phyloP scores from a whole-genome alignment of 306 rosid species.

The Gleditsia sinensis region DNA sequence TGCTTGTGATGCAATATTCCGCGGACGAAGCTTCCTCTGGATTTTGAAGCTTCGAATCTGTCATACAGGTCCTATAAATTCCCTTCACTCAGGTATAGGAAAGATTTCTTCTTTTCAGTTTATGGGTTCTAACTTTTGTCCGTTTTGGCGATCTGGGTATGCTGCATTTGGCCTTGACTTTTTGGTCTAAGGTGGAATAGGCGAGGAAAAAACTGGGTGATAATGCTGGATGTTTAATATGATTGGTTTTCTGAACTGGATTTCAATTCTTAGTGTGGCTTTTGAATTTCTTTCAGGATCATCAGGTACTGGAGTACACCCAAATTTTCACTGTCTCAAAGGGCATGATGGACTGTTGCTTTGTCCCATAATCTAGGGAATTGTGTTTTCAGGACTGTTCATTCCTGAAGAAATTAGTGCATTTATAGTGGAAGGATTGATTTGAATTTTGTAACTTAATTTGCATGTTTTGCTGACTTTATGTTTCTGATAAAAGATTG shows the following conservation, averaged over 20 bases:
- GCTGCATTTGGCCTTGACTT: conserved; percentile 26
- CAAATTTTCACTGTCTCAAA: background rate
- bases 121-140: conserved; percentile 23
- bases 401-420: background rate
- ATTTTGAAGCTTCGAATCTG: background rate
- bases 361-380: background rate
- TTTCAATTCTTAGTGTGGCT: background rate
- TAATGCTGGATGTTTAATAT: conserved; percentile 26
- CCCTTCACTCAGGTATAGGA: conserved; percentile 14
- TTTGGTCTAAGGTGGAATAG: background rate
- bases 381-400: conserved; percentile 17
- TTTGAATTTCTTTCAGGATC: background rate
- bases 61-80: background rate
- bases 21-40: background rate
- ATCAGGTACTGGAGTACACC: background rate
- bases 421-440: background rate
- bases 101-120: conserved; percentile 16
- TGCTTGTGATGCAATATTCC: conserved; percentile 32
- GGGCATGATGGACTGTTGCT: background rate
- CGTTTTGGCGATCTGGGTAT: conserved; percentile 40
- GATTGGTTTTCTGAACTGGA: conserved; percentile 33
- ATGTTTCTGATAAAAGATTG: background rate
- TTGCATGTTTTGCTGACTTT: background rate
- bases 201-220: background rate
- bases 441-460: background rate